A percentile compares a stretch with the other conserved stretches of the same genome.
These are phyloP conservation scores for Stereum hirsutum DNA, from an alignment of 1,284 basidiomycete genomes.

Conservation along the genomic window DNA sequence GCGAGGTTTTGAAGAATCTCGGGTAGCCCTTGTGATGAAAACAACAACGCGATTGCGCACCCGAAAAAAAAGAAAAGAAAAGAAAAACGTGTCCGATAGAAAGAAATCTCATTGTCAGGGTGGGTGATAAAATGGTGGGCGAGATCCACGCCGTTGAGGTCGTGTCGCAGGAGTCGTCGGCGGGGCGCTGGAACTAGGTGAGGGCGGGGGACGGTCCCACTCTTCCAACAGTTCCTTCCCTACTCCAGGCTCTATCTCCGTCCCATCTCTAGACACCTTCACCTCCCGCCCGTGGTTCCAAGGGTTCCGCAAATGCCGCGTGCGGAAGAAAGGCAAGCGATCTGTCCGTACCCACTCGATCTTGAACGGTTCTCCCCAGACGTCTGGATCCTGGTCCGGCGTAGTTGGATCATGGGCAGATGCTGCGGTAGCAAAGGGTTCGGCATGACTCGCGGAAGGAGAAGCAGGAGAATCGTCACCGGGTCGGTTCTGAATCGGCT, in stretches of 20 bases:
- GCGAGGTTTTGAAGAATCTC: not conserved
- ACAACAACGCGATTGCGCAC: not conserved
- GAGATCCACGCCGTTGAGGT: not conserved
- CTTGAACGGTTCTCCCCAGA: slow-evolving; percentile 73
- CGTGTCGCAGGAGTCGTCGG: not conserved
- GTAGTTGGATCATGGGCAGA: slow-evolving; percentile 1
- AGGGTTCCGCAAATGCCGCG: slow-evolving; percentile 78
- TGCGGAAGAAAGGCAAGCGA: slow-evolving; percentile 70
- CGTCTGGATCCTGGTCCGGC: slow-evolving; percentile 13
- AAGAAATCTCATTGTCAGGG: too few relatives aligned
- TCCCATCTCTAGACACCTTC: slow-evolving; percentile 89
- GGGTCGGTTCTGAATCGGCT: too few relatives aligned
- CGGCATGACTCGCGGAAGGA: too few relatives aligned
- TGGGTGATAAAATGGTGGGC: not conserved
- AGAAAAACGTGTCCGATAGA: not conserved
- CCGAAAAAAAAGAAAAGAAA: not conserved
- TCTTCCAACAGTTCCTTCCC: slow-evolving; percentile 69
- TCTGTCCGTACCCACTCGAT: slow-evolving; percentile 80
- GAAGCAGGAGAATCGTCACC: too few relatives aligned
- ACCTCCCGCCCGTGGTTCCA: slow-evolving; percentile 91
- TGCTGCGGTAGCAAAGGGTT: slow-evolving; percentile 1
- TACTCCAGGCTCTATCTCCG: slow-evolving; percentile 81
- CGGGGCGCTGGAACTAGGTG: not conserved
- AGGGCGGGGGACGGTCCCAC: slow-evolving; percentile 39
- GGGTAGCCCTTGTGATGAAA: not conserved